Evolutionary conservation across 2,329 filamentous ascomycete genomes (phyloP), one percentile per base, ranked within the genome.

Genomic region (Phialemonium atrogriseum): DNA sequence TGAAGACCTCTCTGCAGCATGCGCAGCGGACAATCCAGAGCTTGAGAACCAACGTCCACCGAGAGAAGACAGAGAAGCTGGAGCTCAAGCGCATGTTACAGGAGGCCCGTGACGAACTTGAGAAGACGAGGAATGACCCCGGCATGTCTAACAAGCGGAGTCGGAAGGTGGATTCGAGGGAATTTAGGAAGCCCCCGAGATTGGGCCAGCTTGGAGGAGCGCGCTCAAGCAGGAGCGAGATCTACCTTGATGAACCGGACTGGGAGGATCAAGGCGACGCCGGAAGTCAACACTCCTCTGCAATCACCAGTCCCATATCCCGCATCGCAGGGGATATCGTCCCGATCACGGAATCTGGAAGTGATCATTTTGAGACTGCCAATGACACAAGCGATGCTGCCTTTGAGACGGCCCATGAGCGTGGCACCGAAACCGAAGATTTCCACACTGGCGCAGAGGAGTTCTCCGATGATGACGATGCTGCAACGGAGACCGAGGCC

Each of bases 11-110:
- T 16, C 70, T 96, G 17, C 81, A 87, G 44, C 91, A 98, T 54
- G 89, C 91, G 23, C 91, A 96, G 55, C 78, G 89, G 36, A 95
- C 94, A 61, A 95, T 98, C 37, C 89, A 96, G 55, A 94, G 86
- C 48, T 74, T 96, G 45, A 87, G 94, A 58, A 87, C 83, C 55
- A 94, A 88, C 48, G 84, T 96, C 27, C 89, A 98, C 56, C 83
- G 91, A 20, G 91, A 98, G 58, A 98, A 96, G 77, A 95, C 89
- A 0, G 91, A 98, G 58, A 98, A 95, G 66, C 74, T 96, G 17
- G 91, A 98, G 58, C 73, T 96, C 33, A 88, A 86, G 59, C 83
- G 89, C 37, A 85, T 98, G 73, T 74, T 96, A 18, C 89, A 96
- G 60, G 91, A 98, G 49, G 82, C 89, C 15, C 79, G 88, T 21